A percentile compares a stretch with the other conserved stretches of the same genome.
Conservation (phyloP, 2,329 filamentous ascomycete species). For the Trichoderma sp. region DNA sequence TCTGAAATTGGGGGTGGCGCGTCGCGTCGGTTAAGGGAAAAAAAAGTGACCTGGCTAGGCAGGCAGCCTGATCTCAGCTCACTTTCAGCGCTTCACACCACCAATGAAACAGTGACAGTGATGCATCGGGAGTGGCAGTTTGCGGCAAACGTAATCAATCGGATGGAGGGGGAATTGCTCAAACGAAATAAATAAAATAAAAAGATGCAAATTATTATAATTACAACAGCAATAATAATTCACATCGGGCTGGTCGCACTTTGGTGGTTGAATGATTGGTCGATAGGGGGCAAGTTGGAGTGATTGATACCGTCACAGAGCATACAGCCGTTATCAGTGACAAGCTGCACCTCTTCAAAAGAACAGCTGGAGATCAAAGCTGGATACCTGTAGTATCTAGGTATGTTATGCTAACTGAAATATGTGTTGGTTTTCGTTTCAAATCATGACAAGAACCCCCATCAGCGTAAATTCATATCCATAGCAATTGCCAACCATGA, state of each 20-base stretch:
- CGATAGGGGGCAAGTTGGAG: background rate
- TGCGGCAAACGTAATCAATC: background rate
- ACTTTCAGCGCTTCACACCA: constrained; percentile 10
- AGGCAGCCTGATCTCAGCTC: background rate
- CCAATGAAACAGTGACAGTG: background rate
- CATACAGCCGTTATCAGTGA: background rate
- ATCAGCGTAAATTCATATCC: background rate
- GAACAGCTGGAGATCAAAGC: background rate
- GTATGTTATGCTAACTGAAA: background rate
- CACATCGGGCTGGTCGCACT: background rate
- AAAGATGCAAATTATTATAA: background rate
- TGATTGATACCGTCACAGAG: background rate
- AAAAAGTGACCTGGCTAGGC: constrained; percentile 18
- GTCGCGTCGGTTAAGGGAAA: constrained; percentile 16
- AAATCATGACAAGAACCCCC: background rate
- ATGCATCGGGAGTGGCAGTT: background rate
- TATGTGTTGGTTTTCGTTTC: background rate
- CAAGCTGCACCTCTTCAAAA: background rate
- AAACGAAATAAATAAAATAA: background rate
- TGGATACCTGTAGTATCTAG: background rate
- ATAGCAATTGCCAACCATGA: too few species aligned
- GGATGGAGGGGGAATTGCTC: background rate
- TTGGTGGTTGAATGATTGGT: background rate
- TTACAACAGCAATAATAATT: background rate
- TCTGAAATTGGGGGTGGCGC: constrained; percentile 16